Base-by-base conservation (phyloP, 2,329 filamentous ascomycete species). In the Celoporthe dispersa region DNA sequence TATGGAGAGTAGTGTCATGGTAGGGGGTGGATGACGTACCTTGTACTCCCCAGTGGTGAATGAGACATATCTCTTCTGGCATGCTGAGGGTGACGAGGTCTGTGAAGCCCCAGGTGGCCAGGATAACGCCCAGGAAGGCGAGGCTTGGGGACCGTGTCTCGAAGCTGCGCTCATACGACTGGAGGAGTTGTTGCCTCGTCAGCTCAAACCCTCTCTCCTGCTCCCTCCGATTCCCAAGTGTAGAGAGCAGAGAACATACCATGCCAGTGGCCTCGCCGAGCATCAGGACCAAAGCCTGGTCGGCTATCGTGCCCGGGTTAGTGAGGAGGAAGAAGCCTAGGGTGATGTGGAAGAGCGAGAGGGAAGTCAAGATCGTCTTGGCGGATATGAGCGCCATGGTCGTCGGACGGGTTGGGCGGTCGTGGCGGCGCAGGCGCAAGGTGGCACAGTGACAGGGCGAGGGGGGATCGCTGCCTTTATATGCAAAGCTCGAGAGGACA, bases 261-360 rank as follows among this genome's bases (percentile, higher is more conserved):
- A 97, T 87, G 75, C 91, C 89, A 89, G 97, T 92, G 67, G 92
- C 89, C 80, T 97, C 92, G 68, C 94, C 94, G 35, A 97, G 82
- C 39, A 97, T 87, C 75, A 89, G 93, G 63, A 97, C 92, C 31
- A 97, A 80, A 66, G 91, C 90, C 76, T 97, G 93, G 77, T 95
- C 91, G 64, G 92, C 89, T 75, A 98, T 85, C 59, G 87, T 85
- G 72, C 83, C 82, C 7, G 94, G 94, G 70, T 86, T 90, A 57
- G 88, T 91, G 76, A 97, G 85, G 82, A 98, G 91, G 83, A 96
- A 93, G 81, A 91, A 94, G 76, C 91, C 94, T 64, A 96, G 84
- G 7, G 92, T 93, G 73, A 97, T 81, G 82, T 97, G 93, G 83
- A 96, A 94, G 78, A 97, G 87, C 75, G 92, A 92, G 75, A 97